Evolutionary conservation across 179 eudicot genomes (phyloP), one percentile per base, ranked within the genome.

Genomic region (Amaranthus tricolor): DNA sequence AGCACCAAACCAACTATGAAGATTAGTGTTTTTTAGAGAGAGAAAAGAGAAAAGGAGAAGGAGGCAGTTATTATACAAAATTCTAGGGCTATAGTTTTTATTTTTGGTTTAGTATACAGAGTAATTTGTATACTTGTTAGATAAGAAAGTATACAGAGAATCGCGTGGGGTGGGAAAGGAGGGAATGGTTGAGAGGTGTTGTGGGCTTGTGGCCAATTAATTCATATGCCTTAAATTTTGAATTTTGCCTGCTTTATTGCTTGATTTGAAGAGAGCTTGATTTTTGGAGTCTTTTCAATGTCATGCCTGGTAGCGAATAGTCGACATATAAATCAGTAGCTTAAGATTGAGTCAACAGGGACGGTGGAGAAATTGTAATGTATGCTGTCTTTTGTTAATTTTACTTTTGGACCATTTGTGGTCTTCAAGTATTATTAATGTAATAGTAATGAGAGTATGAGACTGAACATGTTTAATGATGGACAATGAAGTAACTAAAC

Each of bases 401-500:
- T 55, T 13, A 40, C 48, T 40, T 53, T 48, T 68, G 48, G 60
- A 53, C 13, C 56, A 7, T 50, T 69, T 12, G 8, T 8, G 31
- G 15, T 24, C 24, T 0, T 13, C 6, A 24, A 0, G 40, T 61
- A 19, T 61, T 6, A 10, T 31, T 31, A 20, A 2, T 15, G 20
- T 65, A 65, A 31, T 56, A 44, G 5, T 56, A 44, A 31, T n/a
- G 16, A 4, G 66, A 50, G 6, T 5, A 17, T 40, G 16, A 4
- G 66, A 50, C 6, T 9, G 14, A 74, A 57, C 51, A 31, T 59
- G 59, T 31, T 59, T 68, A 60, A 31, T 58, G 73, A 52, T 16
- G 47, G 6, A 19, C 43, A 15, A 12, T 7, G 11, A 72, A 13
- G 16, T 21, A 31, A 31, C 40, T 21, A 10, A 20, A 31, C 16